phyloP scores from a whole-genome alignment of 805 yeast genomes.

The Torulaspora quercuum region DNA sequence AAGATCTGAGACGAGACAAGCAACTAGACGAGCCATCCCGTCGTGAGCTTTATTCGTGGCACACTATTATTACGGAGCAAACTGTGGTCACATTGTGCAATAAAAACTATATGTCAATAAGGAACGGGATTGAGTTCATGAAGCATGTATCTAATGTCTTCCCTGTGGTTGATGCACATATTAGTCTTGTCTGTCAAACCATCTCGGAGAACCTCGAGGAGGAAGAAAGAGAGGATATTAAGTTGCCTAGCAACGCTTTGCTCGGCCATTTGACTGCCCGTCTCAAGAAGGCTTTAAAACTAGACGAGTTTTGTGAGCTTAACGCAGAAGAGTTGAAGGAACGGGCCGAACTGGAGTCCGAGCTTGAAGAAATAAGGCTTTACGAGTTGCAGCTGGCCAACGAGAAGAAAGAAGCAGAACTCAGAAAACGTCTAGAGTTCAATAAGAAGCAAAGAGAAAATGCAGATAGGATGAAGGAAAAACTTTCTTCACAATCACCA shows the following conservation, averaged over 20 bases:
- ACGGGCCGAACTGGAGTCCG: slow-evolving; percentile 12
- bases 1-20: slow-evolving; percentile 42
- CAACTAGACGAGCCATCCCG: slow-evolving; percentile 34
- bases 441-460: slow-evolving; percentile 20
- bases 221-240: slow-evolving; percentile 77
- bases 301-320: slow-evolving; percentile 56
- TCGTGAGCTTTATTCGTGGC: slow-evolving; percentile 50
- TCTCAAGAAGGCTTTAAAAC: slow-evolving; percentile 46
- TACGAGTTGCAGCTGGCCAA: slow-evolving; percentile 22
- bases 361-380: slow-evolving; percentile 22
- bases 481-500: not conserved
- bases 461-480: slow-evolving; percentile 13
- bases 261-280: slow-evolving; percentile 61
- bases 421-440: slow-evolving; percentile 23
- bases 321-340: slow-evolving; percentile 21
- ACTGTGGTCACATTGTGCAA: slow-evolving; percentile 23
- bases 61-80: slow-evolving; percentile 43
- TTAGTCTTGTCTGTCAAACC: slow-evolving; percentile 46
- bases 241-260: slow-evolving; percentile 69
- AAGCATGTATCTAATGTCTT: slow-evolving; percentile 60
- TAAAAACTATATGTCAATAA: slow-evolving; percentile 68
- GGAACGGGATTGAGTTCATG: slow-evolving; percentile 75
- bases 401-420: slow-evolving; percentile 27
- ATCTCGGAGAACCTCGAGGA: slow-evolving; percentile 46
- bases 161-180: slow-evolving; percentile 67